These are phyloP conservation scores for Aspergillus affinis DNA, from an alignment of 495 filamentous ascomycete genomes.

Conservation along the genomic window DNA sequence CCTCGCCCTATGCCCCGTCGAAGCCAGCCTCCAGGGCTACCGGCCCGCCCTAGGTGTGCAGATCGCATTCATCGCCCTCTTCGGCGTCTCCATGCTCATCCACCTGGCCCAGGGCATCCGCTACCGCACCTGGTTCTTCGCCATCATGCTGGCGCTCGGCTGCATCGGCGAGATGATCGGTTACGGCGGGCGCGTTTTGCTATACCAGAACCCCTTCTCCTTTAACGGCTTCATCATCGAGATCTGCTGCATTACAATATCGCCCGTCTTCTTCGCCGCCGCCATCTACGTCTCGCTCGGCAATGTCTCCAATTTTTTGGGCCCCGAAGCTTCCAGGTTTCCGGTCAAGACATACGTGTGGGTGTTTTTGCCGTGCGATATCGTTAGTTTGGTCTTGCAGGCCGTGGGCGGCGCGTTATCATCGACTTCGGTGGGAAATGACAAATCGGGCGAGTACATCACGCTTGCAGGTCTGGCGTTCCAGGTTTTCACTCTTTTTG, in stretches of 20 bases:
- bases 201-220: constrained; percentile 48
- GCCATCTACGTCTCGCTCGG: constrained; percentile 53
- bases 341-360: neutral
- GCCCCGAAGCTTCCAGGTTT: constrained; percentile 1
- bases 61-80: constrained; percentile 43
- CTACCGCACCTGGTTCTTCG: constrained; percentile 33
- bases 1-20: constrained; percentile 5
- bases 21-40: constrained; percentile 41
- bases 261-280: constrained; percentile 57
- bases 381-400: neutral
- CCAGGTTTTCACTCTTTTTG: neutral
- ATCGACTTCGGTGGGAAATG: neutral
- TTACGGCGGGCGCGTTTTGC: constrained; percentile 47
- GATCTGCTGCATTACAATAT: constrained; percentile 55
- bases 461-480: constrained; percentile 5
- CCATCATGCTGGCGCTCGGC: constrained; percentile 26
- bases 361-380: constrained; percentile 6
- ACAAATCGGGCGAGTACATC: constrained; percentile 3
- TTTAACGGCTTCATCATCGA: constrained; percentile 51
- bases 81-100: constrained; percentile 29
- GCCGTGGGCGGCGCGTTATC: constrained; percentile 3
- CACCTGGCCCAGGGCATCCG: constrained; percentile 37
- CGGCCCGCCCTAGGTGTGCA: constrained; percentile 41
- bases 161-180: constrained; percentile 43
- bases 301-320: neutral